Base-by-base conservation (phyloP, 2,329 filamentous ascomycete genomes). In the Didymosphaeria variabile region DNA sequence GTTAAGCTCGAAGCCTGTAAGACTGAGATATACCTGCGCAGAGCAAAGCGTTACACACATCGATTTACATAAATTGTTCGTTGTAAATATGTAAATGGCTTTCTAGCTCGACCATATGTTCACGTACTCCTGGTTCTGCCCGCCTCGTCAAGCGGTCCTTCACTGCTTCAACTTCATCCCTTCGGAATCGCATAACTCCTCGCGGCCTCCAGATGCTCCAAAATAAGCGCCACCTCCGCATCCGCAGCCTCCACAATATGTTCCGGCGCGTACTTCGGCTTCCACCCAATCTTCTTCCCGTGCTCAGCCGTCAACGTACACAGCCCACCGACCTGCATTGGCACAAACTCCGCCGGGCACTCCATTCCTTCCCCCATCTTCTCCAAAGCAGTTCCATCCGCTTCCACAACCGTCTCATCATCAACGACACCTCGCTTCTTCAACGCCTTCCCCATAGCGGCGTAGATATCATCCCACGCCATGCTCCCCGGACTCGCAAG, bases 401-500 rank as follows among this genome's bases (percentile, higher is more conserved):
- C 82, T 6, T 64, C 36, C 1, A 65, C 59, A 0, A 86, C 77
- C 0, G 61, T 62, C 0, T 72, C 72, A 42, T 80, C 77, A 5
- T 74, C 72, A 7, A 86, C 69, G 7, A 81, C 63, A 1, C 73
- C 70, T 1, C 79, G 75, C 61, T 81, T 79, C 1, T 70, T 72
- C 10, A 87, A 68, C 1, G 78, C 70, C 17, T 67, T 68, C 0
- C 80, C 84, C 60, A 86, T 79, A 2, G 80, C 79, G 5, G 58
- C 64, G 67, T 86, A 87, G 0, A 87, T 56, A 55, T 85, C 82
- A 17, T 81, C 74, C 85, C 84, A 87, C 0, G 77, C 77, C 5
- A 87, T 73, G 19, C 72, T 79, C 0, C 85, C 85, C 0, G 83
- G 73, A 0, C 83, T 67, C 0, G 84, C 85, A 8, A 86, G 79